Base-by-base conservation (phyloP, 345 rosid genomes). In the Cardiospermum halicacabum region DNA sequence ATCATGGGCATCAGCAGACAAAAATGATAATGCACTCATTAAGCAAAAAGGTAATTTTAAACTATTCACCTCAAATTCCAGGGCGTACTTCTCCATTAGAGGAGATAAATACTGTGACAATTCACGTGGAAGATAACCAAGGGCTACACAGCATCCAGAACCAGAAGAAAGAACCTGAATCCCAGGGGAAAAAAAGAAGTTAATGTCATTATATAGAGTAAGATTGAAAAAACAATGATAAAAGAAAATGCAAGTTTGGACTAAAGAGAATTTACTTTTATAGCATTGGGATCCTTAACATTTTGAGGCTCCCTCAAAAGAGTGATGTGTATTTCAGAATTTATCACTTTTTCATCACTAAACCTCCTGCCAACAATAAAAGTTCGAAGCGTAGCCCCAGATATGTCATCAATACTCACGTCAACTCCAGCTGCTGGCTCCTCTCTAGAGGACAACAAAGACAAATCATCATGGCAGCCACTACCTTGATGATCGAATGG, bases 341-440 rank as follows among this genome's bases (percentile, higher is more conserved):
- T 75, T 64, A 93, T 56, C 40, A 69, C 82, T 66, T 71, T 84
- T 82, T 77, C 79, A 60, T 73, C 81, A 72, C 95, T 81, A 64
- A 81, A 93, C 80, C 77, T 84, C 64, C 94, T 86, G n/a, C 98
- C 96, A 65, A 93, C 96, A 50, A 88, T 88, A 74, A 78, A 84
- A 24, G 98, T 88, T 3, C 80, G 78, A 74, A 90, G 80, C 73
- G 64, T 50, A 49, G 64, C 69, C 68, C 67, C 84, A 36, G 53
- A 64, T 32, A 71, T 59, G 42, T 61, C 81, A 47, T 81, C 75
- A 26, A 56, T 19, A 53, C 39, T 64, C 15, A 64, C 56, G 40
- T 65, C 58, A 64, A 25, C 30, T 47, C 16, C 28, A 62, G 21
- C 15, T 58, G 47, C 12, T 40, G 71, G 18, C 37, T 34, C 68